phyloP scores from a whole-genome alignment of 495 filamentous ascomycete species.

The Talaromyces nanjingensis region DNA sequence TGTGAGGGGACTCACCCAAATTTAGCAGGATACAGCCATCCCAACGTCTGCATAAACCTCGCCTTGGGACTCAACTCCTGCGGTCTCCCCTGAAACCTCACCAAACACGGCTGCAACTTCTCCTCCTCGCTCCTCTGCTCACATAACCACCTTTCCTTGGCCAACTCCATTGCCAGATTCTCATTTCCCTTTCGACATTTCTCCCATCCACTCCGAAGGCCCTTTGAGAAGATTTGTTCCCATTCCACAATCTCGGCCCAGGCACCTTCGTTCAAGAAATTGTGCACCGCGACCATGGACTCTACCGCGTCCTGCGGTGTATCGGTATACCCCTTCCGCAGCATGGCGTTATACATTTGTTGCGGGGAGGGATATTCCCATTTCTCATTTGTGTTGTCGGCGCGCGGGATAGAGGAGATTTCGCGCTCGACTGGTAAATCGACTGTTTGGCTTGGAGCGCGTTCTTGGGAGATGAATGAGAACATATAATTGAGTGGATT shows the following conservation, averaged over 20 bases:
- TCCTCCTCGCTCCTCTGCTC: conserved; percentile 26
- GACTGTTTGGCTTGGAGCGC: conserved; percentile 62
- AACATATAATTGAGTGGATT: conserved; percentile 99
- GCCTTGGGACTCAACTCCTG: conserved; percentile 88
- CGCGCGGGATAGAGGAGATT: conserved; percentile 78
- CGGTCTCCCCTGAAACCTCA: conserved; percentile 83
- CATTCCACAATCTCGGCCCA: conserved; percentile 90
- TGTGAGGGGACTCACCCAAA: conserved; percentile 53
- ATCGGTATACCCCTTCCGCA: conserved; percentile 91
- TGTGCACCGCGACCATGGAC: conserved; percentile 94
- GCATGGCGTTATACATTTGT: conserved; percentile 98
- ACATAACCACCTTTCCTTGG: conserved; percentile 20
- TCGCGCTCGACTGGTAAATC: conserved; percentile 72
- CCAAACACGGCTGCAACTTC: conserved; percentile 54
- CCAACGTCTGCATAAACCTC: conserved; percentile 67
- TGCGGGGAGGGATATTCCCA: conserved; percentile 99
- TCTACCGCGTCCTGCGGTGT: conserved; percentile 92
- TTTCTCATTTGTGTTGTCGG: conserved; percentile 58
- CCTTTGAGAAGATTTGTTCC: conserved; percentile 77
- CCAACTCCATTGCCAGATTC: conserved; percentile 34
- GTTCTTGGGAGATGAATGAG: conserved; percentile 68
- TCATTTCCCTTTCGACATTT: conserved; percentile 69
- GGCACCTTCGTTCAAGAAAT: conserved; percentile 95
- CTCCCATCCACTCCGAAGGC: conserved; percentile 64
- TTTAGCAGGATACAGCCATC: conserved; percentile 67